Percentiles rank a stretch among this genome's conserved stretches.
phyloP scores from a whole-genome alignment of 257 asterid species.

The Solanum arcanum region DNA sequence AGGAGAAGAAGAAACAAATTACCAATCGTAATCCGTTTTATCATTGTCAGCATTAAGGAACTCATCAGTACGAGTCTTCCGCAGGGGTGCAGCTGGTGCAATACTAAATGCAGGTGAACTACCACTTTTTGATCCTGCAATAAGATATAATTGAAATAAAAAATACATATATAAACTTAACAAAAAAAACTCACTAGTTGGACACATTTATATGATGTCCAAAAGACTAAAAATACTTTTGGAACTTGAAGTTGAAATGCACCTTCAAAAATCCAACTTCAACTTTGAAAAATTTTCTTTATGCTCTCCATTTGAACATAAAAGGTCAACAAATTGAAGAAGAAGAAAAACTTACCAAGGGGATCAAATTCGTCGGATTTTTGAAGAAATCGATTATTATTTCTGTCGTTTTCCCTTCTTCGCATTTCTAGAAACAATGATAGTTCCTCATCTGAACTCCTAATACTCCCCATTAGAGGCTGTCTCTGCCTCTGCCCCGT shows the following conservation, averaged over 20 bases:
- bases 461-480: constrained; percentile 39
- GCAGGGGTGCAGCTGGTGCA: constrained; percentile 36
- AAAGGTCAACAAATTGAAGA: neutral
- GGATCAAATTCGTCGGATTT: constrained; percentile 76
- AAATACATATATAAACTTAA: neutral
- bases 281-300: neutral
- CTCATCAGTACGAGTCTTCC: constrained; percentile 77
- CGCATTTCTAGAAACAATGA: constrained; percentile 89
- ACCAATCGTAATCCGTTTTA: constrained; percentile 98
- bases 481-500: neutral
- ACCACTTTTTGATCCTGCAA: constrained; percentile 57
- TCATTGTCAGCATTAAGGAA: constrained; percentile 90
- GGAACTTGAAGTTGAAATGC: neutral
- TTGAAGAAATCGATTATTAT: constrained; percentile 51
- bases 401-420: constrained; percentile 71
- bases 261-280: neutral
- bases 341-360: constrained; percentile 27
- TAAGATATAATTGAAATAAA: neutral
- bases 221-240: neutral
- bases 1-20: constrained; percentile 4
- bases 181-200: neutral
- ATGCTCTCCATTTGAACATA: neutral
- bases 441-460: constrained; percentile 72
- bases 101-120: constrained; percentile 57
- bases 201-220: neutral